phyloP scores from a whole-genome alignment of 148 eudicot species.

The Rhododendron henanense region DNA sequence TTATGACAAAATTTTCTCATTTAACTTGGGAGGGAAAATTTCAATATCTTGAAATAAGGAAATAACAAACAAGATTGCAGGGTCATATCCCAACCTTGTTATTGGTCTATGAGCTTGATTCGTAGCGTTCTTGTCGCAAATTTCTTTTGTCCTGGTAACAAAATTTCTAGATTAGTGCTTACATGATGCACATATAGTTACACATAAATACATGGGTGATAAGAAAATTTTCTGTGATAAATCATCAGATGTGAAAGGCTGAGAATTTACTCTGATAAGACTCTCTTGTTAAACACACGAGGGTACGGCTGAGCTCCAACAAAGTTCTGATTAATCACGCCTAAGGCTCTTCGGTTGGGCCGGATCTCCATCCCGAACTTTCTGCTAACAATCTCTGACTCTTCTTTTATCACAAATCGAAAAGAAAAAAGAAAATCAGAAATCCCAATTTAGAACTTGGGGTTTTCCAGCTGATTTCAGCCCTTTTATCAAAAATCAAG shows the following conservation, averaged over 20 bases:
- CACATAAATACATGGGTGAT: background rate
- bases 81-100: constrained; percentile 31
- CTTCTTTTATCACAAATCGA: constrained; percentile 21
- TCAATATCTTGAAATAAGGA: background rate
- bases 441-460: constrained; percentile 6
- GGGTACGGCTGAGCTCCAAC: constrained; percentile 41
- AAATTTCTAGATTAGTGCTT: background rate
- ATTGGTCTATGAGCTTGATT: constrained; percentile 38
- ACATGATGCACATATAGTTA: background rate
- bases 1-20: background rate
- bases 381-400: constrained; percentile 30
- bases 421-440: background rate
- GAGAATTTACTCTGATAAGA: constrained; percentile 34
- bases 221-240: background rate
- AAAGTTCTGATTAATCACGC: constrained; percentile 54
- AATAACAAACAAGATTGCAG: too few species aligned
- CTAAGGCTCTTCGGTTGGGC: constrained; percentile 52
- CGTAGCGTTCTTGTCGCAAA: constrained; percentile 30
- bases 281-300: constrained; percentile 43
- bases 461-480: constrained; percentile 1
- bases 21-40: background rate
- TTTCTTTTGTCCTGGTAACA: constrained; percentile 23
- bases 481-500: constrained; percentile 7
- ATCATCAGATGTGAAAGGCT: background rate
- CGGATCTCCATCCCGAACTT: constrained; percentile 51